Conservation (phyloP, 2,329 filamentous ascomycete genomes). For the Aspergillus awamori region DNA sequence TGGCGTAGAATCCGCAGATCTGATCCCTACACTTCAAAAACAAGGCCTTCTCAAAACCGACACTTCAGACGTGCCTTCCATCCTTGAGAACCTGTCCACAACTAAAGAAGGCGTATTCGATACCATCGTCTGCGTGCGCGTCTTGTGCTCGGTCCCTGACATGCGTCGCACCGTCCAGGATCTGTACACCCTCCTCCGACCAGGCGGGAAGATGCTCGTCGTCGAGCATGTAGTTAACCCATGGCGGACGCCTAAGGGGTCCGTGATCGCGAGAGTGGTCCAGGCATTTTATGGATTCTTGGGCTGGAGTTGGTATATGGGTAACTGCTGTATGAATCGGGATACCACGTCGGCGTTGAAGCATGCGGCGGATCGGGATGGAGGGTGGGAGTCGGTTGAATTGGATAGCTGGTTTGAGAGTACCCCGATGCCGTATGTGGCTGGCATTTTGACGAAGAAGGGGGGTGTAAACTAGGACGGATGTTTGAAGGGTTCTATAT, state of each 20-base stretch:
- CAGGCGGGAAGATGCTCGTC: slow-evolving; percentile 58
- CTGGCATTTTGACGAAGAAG: slow-evolving; percentile 47
- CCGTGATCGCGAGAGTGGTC: slow-evolving; percentile 46
- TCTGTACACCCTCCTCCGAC: slow-evolving; percentile 56
- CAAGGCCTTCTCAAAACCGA: slow-evolving; percentile 40
- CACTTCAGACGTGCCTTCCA: slow-evolving; percentile 14
- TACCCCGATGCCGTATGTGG: slow-evolving; percentile 45
- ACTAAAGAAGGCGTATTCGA: slow-evolving; percentile 50
- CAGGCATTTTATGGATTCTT: slow-evolving; percentile 51
- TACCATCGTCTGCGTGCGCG: slow-evolving; percentile 57
- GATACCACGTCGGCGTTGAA: slow-evolving; percentile 51
- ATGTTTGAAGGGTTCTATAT: no score
- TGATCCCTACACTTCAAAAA: slow-evolving; percentile 50
- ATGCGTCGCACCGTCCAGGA: slow-evolving; percentile 49
- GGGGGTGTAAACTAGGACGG: neutral
- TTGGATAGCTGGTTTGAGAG: slow-evolving; percentile 46
- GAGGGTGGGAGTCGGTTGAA: slow-evolving; percentile 54
- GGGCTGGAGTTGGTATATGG: slow-evolving; percentile 58
- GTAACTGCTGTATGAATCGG: slow-evolving; percentile 55
- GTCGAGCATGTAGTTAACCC: slow-evolving; percentile 60
- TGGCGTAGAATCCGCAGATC: slow-evolving; percentile 50
- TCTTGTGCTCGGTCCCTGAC: slow-evolving; percentile 58
- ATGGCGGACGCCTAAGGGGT: slow-evolving; percentile 52
- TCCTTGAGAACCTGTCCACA: no score
- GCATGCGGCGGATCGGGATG: slow-evolving; percentile 45